Percentiles rank a stretch among this genome's conserved stretches.
These are phyloP conservation scores for Selaginella tamariscina DNA, from an alignment of 75 land plant genomes.

Conservation along the genomic window DNA sequence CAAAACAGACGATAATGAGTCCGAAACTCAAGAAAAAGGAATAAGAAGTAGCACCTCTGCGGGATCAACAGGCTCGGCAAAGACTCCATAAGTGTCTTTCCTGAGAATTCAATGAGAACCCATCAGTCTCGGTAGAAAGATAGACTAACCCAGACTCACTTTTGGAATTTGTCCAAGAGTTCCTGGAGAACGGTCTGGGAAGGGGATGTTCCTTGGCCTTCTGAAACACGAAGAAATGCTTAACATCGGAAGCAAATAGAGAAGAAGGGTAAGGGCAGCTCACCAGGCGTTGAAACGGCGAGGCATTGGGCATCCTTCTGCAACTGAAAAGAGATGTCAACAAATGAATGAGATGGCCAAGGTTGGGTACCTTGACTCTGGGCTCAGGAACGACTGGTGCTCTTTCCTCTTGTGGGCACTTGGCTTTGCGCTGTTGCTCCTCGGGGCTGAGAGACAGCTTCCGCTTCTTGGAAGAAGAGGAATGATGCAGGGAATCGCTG, in stretches of 20 bases:
- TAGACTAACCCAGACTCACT: background rate
- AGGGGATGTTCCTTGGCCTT: no score
- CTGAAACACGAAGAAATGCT: no score
- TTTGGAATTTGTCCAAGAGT: background rate
- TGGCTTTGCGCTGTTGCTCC: background rate
- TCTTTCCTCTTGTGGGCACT: background rate
- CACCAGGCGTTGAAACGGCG: no score
- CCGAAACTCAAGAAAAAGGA: background rate
- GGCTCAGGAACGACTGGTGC: background rate
- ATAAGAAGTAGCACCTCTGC: constrained; percentile 39
- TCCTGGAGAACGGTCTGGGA: background rate
- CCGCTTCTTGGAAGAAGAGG: background rate
- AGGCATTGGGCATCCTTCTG: no score
- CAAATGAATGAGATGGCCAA: no score
- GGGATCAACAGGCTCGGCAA: constrained; percentile 82
- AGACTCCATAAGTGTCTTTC: constrained; percentile 80
- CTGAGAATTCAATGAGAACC: constrained; percentile 27
- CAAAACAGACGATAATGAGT: constrained; percentile 6
- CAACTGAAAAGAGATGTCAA: no score
- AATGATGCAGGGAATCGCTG: background rate
- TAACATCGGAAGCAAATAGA: no score
- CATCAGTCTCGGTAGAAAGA: background rate
- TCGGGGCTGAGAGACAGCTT: background rate
- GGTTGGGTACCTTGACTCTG: background rate
- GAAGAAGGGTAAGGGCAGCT: no score